A percentile compares a stretch with the other conserved stretches of the same genome.
These are phyloP conservation scores for Notholithocarpus densiflorus DNA, from an alignment of 306 rosid genomes.

Conservation along the genomic window DNA sequence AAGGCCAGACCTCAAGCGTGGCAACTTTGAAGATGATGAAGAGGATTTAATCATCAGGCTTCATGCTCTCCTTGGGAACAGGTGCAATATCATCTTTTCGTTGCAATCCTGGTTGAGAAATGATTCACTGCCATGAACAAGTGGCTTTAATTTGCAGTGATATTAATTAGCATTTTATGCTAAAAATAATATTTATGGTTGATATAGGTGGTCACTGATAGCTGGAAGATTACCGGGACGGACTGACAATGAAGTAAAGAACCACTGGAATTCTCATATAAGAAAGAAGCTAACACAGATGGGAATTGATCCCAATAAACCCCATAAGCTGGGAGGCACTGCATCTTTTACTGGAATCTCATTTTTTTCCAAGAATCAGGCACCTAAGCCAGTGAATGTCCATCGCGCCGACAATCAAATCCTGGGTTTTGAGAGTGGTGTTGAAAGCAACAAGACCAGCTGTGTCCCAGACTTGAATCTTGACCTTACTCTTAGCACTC, in stretches of 20 bases:
- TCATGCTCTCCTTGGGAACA: slow-evolving; percentile 55
- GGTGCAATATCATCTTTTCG: slow-evolving; percentile 10
- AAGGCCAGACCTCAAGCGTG: slow-evolving; percentile 42
- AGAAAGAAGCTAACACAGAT: slow-evolving; percentile 24
- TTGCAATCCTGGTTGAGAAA: too few species aligned
- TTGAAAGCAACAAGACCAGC: background rate
- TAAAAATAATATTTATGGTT: background rate
- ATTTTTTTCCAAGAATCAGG: background rate
- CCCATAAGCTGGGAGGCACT: background rate
- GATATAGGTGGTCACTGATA: slow-evolving; percentile 51
- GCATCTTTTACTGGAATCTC: background rate
- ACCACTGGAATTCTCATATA: slow-evolving; percentile 41
- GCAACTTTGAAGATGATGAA: slow-evolving; percentile 47
- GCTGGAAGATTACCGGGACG: slow-evolving; percentile 56
- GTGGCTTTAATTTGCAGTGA: background rate
- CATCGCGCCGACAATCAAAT: background rate
- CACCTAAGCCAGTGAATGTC: background rate
- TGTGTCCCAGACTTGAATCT: slow-evolving; percentile 35
- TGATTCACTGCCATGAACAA: too few species aligned
- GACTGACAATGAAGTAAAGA: slow-evolving; percentile 49
- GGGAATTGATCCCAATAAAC: slow-evolving; percentile 14
- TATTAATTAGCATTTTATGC: background rate
- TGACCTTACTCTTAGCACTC: slow-evolving; percentile 26
- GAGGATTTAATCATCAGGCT: slow-evolving; percentile 57
- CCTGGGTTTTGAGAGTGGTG: background rate